Conservation (phyloP, 768 basidiomycete genomes). For the Auricularia sp. region DNA sequence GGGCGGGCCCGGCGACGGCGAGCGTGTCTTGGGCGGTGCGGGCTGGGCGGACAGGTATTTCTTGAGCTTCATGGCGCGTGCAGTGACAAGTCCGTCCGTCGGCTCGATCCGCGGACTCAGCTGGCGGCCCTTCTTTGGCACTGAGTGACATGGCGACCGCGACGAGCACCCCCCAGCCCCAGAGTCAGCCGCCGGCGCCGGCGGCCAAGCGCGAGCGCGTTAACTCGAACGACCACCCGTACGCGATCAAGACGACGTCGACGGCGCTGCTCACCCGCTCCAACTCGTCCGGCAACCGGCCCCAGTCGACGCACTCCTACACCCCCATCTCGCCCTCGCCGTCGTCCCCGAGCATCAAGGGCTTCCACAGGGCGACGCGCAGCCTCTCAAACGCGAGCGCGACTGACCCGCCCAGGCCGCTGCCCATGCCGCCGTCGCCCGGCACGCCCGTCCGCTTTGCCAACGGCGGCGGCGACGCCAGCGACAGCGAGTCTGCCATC, state of each 20-base stretch:
- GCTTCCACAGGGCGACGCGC: conserved; percentile 5
- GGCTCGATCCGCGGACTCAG: too few relatives aligned
- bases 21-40: not conserved
- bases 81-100: too few relatives aligned
- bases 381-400: conserved; percentile 22
- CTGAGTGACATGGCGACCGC: not conserved
- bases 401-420: conserved; percentile 32
- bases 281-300: conserved; percentile 34
- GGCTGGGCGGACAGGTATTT: not conserved
- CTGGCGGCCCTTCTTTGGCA: too few relatives aligned
- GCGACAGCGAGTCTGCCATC: conserved; percentile 13
- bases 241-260: conserved; percentile 71
- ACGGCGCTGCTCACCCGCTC: conserved; percentile 61
- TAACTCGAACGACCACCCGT: conserved; percentile 46
- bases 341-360: conserved; percentile 2
- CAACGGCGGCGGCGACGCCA: conserved; percentile 7
- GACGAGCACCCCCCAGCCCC: not conserved
- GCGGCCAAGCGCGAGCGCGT: not conserved
- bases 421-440: conserved; percentile 36
- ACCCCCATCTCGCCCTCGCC: conserved; percentile 40
- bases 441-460: conserved; percentile 7
- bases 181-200: not conserved
- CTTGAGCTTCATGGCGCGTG: not conserved
- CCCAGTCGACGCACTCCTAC: conserved; percentile 22
- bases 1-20: not conserved